Conservation (phyloP, 495 filamentous ascomycete genomes). For the Parathielavia appendiculata region DNA sequence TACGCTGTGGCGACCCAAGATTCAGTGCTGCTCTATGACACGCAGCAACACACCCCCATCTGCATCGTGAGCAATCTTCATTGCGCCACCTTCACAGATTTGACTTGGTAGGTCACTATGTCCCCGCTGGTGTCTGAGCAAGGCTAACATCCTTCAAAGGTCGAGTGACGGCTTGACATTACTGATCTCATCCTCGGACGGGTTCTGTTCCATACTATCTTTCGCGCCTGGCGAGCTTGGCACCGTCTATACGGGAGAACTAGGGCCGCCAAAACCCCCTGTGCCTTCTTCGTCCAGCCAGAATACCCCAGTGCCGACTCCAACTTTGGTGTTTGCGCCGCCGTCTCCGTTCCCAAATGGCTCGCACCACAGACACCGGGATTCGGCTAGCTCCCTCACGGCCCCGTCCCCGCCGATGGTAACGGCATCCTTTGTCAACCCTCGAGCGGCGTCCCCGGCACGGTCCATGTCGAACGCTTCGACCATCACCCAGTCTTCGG, state of each 20-base stretch:
- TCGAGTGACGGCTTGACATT: constrained; percentile 87
- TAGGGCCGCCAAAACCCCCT: constrained; percentile 46
- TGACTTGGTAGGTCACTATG: constrained; percentile 69
- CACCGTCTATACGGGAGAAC: constrained; percentile 68
- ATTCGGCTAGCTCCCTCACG: constrained; percentile 46
- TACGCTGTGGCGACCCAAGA: constrained; percentile 98
- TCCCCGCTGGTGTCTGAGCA: constrained; percentile 7
- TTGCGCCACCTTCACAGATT: constrained; percentile 93
- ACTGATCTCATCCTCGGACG: constrained; percentile 94
- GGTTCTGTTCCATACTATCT: constrained; percentile 88
- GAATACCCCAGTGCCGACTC: constrained; percentile 61
- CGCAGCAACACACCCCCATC: constrained; percentile 88
- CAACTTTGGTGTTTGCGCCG: constrained; percentile 53
- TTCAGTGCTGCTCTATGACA: constrained; percentile 93
- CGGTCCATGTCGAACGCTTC: constrained; percentile 84
- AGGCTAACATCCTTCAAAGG: constrained; percentile 51
- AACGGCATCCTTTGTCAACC: constrained; percentile 41
- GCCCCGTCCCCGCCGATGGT: constrained; percentile 50
- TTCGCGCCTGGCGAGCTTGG: constrained; percentile 85
- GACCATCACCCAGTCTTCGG: constrained; percentile 57
- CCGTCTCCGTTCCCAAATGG: constrained; percentile 51
- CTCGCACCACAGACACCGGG: constrained; percentile 44
- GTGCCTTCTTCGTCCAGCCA: constrained; percentile 49
- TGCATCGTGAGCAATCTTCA: constrained; percentile 94
- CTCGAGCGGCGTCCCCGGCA: constrained; percentile 67